phyloP scores from a whole-genome alignment of 148 eudicot genomes.

The Pharnaceum exiguum region DNA sequence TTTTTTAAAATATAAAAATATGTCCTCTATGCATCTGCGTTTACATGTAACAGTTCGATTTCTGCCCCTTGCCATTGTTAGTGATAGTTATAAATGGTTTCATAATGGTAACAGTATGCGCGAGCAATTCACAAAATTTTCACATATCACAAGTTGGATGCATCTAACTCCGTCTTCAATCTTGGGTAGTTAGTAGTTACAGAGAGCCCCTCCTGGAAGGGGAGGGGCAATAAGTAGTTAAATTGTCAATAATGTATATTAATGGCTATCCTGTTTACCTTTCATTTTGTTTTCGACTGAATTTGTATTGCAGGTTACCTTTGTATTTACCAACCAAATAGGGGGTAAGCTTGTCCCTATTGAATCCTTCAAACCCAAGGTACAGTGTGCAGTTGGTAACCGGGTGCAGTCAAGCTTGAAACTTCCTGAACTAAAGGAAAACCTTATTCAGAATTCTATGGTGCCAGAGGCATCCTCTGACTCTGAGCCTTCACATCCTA shows the following conservation, averaged over 20 bases:
- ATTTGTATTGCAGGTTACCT: constrained; percentile 63
- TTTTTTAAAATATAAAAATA: neutral
- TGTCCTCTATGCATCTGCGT: neutral
- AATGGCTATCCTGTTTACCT: neutral
- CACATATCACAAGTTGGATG: too few species aligned
- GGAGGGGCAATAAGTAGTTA: neutral
- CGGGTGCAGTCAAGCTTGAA: neutral
- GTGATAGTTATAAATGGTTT: too few species aligned
- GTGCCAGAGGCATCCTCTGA: constrained; percentile 22
- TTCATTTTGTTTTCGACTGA: neutral
- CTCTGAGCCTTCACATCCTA: constrained; percentile 18
- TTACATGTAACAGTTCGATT: neutral
- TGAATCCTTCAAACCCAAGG: constrained; percentile 51
- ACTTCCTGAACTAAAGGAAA: constrained; percentile 23
- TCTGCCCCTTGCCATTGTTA: too few species aligned
- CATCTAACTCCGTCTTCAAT: too few species aligned
- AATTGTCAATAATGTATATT: neutral
- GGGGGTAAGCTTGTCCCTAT: constrained; percentile 88
- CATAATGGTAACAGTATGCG: too few species aligned
- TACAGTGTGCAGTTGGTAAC: constrained; percentile 15
- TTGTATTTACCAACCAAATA: constrained; percentile 91
- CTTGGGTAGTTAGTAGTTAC: too few species aligned
- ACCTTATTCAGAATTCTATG: constrained; percentile 6
- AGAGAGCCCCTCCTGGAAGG: too few species aligned
- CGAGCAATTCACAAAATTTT: too few species aligned